Percentiles rank a stretch among this genome's conserved stretches.
phyloP scores from a whole-genome alignment of 2,329 filamentous ascomycete genomes.

The Pseudogymnoascus sp. region DNA sequence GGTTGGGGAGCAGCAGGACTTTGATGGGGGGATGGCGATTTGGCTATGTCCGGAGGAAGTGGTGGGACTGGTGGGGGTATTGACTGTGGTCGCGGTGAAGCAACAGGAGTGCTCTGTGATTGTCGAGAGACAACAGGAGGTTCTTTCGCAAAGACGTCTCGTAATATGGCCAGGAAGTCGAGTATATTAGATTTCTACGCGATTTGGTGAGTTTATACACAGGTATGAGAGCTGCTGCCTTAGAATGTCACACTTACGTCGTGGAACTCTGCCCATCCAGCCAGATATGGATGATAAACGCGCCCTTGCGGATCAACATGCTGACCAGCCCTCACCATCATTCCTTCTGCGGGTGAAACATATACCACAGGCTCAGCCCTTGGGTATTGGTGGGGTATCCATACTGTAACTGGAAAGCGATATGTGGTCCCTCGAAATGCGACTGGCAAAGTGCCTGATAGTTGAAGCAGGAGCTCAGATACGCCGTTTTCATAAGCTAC shows the following conservation, averaged over 20 bases:
- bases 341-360: slow-evolving; percentile 78
- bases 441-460: slow-evolving; percentile 86
- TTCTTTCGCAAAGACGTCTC: slow-evolving; percentile 88
- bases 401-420: slow-evolving; percentile 84
- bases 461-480: slow-evolving; percentile 77
- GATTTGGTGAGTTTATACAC: slow-evolving; percentile 22
- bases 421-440: slow-evolving; percentile 83
- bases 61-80: slow-evolving; percentile 65
- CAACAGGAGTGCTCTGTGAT: slow-evolving; percentile 38
- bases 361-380: slow-evolving; percentile 79
- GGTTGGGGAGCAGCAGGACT: slow-evolving; percentile 22
- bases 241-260: slow-evolving; percentile 57
- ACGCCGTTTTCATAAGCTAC: slow-evolving; percentile 81
- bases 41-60: slow-evolving; percentile 56
- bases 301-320: slow-evolving; percentile 90
- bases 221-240: background rate
- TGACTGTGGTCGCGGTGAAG: slow-evolving; percentile 28
- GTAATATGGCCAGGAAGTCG: slow-evolving; percentile 74
- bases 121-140: slow-evolving; percentile 78
- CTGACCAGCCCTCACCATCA: slow-evolving; percentile 85
- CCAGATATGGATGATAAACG: slow-evolving; percentile 92
- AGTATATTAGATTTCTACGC: slow-evolving; percentile 69
- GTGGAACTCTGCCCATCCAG: slow-evolving; percentile 82
- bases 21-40: slow-evolving; percentile 31
- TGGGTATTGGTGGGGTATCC: slow-evolving; percentile 88